Evolutionary conservation across 768 basidiomycete genomes (phyloP).

Genomic region (Lactarius psammicola): DNA sequence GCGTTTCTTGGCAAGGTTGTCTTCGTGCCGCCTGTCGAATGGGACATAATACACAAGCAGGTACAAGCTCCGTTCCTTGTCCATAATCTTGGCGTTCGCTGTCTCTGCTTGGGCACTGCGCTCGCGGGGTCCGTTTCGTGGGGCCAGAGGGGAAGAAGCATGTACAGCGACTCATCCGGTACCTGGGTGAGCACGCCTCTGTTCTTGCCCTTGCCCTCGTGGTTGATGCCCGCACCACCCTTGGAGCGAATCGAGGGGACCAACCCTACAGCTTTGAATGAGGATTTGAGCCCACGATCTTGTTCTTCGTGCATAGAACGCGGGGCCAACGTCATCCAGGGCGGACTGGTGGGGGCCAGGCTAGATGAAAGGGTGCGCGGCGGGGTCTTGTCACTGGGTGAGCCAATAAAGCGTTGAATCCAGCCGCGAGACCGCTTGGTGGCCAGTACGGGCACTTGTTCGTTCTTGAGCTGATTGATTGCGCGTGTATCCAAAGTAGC

Average conservation of each 20-base stretch:
- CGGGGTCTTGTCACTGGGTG: constrained; percentile 24
- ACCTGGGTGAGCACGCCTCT: constrained; percentile 56
- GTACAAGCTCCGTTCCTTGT: constrained; percentile 59
- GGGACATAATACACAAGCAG: constrained; percentile 80
- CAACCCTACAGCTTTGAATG: constrained; percentile 78
- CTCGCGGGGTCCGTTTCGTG: constrained; percentile 58
- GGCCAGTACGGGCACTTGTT: constrained; percentile 7
- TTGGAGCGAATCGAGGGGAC: constrained; percentile 49
- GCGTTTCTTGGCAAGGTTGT: constrained; percentile 44
- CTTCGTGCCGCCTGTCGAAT: constrained; percentile 40
- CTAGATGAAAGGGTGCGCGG: constrained; percentile 30
- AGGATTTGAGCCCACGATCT: constrained; percentile 64
- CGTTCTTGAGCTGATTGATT: constrained; percentile 32
- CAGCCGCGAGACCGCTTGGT: constrained; percentile 14
- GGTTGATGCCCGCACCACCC: constrained; percentile 29
- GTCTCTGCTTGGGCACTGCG: constrained; percentile 28
- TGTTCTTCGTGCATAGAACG: constrained; percentile 66
- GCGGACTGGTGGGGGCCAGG: constrained; percentile 40
- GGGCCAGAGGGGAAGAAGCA: constrained; percentile 85
- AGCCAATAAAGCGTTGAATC: constrained; percentile 22
- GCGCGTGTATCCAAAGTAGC: constrained; percentile 34
- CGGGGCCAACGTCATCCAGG: constrained; percentile 66
- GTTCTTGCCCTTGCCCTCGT: constrained; percentile 23
- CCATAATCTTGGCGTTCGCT: constrained; percentile 35
- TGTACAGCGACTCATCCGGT: constrained; percentile 69